phyloP scores from a whole-genome alignment of 257 asterid species.

The Ophiorrhiza pumila region DNA sequence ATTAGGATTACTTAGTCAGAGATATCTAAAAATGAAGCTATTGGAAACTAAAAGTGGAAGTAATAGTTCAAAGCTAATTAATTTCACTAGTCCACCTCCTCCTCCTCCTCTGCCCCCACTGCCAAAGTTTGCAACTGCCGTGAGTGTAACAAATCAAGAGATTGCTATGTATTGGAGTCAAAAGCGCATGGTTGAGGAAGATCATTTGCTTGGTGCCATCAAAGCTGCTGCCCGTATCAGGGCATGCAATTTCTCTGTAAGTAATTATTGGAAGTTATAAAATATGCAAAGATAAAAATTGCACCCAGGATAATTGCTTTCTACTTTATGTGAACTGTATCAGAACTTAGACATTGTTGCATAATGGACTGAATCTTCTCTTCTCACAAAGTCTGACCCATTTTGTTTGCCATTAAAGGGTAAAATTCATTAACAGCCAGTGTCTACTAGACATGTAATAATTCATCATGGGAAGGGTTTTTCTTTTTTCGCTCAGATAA shows the following conservation, averaged over 20 bases:
- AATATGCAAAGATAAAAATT: neutral
- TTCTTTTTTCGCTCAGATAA: neutral
- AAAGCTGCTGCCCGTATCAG: constrained; percentile 59
- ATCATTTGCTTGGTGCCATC: constrained; percentile 55
- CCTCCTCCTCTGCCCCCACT: constrained; percentile 25
- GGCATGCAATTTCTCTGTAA: constrained; percentile 45
- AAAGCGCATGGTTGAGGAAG: constrained; percentile 49
- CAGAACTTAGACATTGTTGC: neutral
- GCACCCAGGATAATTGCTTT: neutral
- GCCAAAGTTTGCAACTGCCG: constrained; percentile 6
- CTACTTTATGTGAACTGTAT: neutral
- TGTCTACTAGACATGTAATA: neutral
- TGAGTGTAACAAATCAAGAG: constrained; percentile 52
- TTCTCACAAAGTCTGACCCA: neutral
- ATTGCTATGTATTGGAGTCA: constrained; percentile 55
- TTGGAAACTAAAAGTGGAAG: constrained; percentile 8
- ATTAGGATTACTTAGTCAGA: neutral
- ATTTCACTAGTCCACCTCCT: constrained; percentile 9
- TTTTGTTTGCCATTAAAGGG: too few relatives aligned
- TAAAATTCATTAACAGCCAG: too few relatives aligned
- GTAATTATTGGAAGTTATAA: constrained; percentile 1
- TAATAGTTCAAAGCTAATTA: constrained; percentile 5
- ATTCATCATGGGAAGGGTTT: neutral
- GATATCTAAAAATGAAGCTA: constrained; percentile 10
- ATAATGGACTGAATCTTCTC: neutral